phyloP scores from a whole-genome alignment of 2,329 filamentous ascomycete genomes.

The Stromatinia cepivora region DNA sequence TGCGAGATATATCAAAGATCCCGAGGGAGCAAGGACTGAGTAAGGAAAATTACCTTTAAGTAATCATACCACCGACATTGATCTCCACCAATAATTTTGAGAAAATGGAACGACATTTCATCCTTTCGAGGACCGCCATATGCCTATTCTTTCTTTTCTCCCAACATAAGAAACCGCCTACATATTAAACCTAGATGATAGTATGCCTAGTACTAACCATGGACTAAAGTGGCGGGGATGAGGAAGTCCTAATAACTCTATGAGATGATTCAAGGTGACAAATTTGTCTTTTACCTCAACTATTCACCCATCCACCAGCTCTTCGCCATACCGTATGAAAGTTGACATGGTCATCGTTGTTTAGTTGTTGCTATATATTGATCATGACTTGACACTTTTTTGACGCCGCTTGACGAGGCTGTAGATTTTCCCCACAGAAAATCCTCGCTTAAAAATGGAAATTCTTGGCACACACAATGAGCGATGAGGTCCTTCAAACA shows the following conservation, averaged over 20 bases:
- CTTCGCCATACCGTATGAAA: background rate
- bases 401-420: background rate
- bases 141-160: background rate
- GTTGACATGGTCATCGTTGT: background rate
- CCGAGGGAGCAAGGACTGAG: too few species aligned
- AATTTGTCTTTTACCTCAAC: background rate
- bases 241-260: background rate
- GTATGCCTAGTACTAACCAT: background rate
- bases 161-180: background rate
- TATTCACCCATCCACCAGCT: background rate
- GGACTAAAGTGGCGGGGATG: background rate
- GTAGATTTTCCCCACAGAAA: conserved; percentile 25
- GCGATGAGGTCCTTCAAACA: conserved; percentile 25
- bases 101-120: too few species aligned
- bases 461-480: conserved; percentile 36
- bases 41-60: too few species aligned
- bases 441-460: conserved; percentile 31
- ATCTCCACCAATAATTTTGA: too few species aligned
- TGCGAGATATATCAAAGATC: too few species aligned
- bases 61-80: too few species aligned
- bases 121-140: too few species aligned
- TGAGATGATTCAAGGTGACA: background rate
- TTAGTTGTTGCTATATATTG: background rate
- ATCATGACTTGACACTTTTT: background rate
- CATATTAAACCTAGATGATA: background rate